Percentiles rank a stretch among this genome's conserved stretches.
phyloP scores from a whole-genome alignment of 306 rosid species.

The Fragaria vesca region DNA sequence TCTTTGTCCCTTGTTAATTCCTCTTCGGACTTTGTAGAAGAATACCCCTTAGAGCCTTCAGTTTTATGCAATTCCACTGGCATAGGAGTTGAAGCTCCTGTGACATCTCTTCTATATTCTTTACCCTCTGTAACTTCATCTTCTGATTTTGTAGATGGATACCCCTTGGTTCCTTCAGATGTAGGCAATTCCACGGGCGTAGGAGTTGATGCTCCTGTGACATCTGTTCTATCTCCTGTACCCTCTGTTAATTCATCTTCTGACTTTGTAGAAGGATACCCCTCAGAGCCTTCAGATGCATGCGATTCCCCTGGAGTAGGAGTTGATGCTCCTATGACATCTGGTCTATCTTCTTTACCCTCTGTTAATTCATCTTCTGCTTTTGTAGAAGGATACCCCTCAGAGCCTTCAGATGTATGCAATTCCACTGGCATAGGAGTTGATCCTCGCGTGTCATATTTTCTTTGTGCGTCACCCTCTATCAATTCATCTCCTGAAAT shows the following conservation, averaged over 20 bases:
- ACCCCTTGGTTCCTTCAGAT: conserved; percentile 25
- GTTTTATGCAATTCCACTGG: conserved; percentile 24
- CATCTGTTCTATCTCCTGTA: conserved; percentile 24
- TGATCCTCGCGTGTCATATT: not conserved
- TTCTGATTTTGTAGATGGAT: conserved; percentile 23
- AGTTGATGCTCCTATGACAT: conserved; percentile 25
- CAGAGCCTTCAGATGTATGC: conserved; percentile 10
- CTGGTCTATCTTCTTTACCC: conserved; percentile 20
- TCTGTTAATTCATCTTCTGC: not conserved
- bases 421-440: conserved; percentile 14
- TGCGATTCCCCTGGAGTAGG: conserved; percentile 16
- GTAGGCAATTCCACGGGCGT: conserved; percentile 21
- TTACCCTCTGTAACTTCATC: not conserved
- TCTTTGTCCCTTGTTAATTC: not conserved
- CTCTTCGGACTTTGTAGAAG: conserved; percentile 12
- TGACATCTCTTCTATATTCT: not conserved
- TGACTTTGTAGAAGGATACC: conserved; percentile 40
- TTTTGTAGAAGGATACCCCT: not conserved
- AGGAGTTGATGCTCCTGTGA: conserved; percentile 22
- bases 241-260: conserved; percentile 28
- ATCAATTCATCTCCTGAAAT: conserved; percentile 32
- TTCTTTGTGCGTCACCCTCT: not conserved
- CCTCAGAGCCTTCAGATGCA: conserved; percentile 28
- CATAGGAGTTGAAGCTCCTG: not conserved
- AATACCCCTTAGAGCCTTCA: conserved; percentile 35